Base-by-base conservation (phyloP, 139 green algal genomes). In the Trebouxia sp. region DNA sequence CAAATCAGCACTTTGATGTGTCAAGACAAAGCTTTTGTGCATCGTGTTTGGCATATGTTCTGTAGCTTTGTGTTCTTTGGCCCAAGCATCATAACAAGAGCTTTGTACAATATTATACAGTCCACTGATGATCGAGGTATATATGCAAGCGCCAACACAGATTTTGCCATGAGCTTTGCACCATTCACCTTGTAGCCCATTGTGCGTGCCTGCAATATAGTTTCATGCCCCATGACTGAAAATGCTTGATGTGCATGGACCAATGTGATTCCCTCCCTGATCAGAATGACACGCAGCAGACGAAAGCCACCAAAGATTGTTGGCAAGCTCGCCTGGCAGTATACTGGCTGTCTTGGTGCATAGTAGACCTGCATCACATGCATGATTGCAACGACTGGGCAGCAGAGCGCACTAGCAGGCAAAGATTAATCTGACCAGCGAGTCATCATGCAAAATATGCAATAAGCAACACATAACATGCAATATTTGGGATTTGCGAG, bases 361-460 rank as follows among this genome's bases (percentile, higher is more conserved):
- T 99, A 98, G 88, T 99, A 99, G 8, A 99, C 96, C 91, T 96
- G 89, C 24, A 65, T n/a, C n/a, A n/a, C n/a, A n/a, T n/a, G n/a
- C n/a, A n/a, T n/a, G n/a, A n/a, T n/a, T n/a, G n/a, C n/a, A n/a
- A n/a, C n/a, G n/a, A n/a, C n/a, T n/a, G n/a, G n/a, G n/a, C n/a
- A n/a, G n/a, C n/a, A n/a, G n/a, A n/a, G n/a, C n/a, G n/a, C n/a
- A n/a, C n/a, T n/a, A n/a, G n/a, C n/a, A n/a, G n/a, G n/a, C n/a
- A n/a, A n/a, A n/a, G n/a, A n/a, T n/a, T n/a, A n/a, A n/a, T n/a
- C n/a, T n/a, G n/a, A n/a, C n/a, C n/a, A n/a, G n/a, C n/a, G n/a
- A n/a, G n/a, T n/a, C n/a, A n/a, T n/a, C n/a, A 20, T 8, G 26
- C 37, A 26, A 78, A 6, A 67, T 11, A 66, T 3, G 30, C 20